These are phyloP conservation scores for Lentinula sp. DNA, from an alignment of 768 basidiomycete species.

Conservation along the genomic window DNA sequence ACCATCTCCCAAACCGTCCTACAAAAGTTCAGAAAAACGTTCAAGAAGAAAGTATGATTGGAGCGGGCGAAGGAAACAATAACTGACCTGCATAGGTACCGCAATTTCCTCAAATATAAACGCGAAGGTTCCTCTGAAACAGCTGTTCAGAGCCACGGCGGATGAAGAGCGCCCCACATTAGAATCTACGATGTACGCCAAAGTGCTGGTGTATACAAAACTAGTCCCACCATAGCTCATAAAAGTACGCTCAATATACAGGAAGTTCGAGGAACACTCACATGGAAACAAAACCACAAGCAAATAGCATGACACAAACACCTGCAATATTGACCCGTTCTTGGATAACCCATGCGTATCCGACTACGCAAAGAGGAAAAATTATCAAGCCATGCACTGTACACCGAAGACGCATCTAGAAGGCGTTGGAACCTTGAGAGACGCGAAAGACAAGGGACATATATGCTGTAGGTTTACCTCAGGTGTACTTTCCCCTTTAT, in stretches of 20 bases:
- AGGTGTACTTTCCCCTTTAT: constrained; percentile 46
- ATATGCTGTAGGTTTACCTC: constrained; percentile 39
- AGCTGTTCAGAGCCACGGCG: constrained; percentile 72
- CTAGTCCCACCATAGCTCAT: constrained; percentile 12
- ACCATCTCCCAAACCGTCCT: constrained; percentile 74
- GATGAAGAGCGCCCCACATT: constrained; percentile 76
- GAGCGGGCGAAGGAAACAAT: not conserved
- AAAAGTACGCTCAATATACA: not conserved
- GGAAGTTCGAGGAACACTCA: constrained; percentile 25
- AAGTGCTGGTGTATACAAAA: constrained; percentile 28
- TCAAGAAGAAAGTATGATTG: not conserved
- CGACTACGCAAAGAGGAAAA: constrained; percentile 55
- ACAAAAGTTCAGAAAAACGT: not conserved
- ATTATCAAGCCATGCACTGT: constrained; percentile 51
- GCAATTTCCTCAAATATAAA: constrained; percentile 69
- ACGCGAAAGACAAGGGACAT: not conserved
- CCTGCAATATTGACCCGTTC: constrained; percentile 58
- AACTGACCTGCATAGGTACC: constrained; percentile 60
- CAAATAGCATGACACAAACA: constrained; percentile 66
- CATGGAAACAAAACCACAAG: constrained; percentile 72
- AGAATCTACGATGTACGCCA: constrained; percentile 85
- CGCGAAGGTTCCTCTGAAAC: constrained; percentile 64
- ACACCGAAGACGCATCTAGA: constrained; percentile 67
- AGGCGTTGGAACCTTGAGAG: not conserved
- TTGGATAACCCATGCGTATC: constrained; percentile 72